These are phyloP conservation scores for Cladosporium sp. DNA, from an alignment of 2,329 filamentous ascomycete genomes.

Conservation along the genomic window DNA sequence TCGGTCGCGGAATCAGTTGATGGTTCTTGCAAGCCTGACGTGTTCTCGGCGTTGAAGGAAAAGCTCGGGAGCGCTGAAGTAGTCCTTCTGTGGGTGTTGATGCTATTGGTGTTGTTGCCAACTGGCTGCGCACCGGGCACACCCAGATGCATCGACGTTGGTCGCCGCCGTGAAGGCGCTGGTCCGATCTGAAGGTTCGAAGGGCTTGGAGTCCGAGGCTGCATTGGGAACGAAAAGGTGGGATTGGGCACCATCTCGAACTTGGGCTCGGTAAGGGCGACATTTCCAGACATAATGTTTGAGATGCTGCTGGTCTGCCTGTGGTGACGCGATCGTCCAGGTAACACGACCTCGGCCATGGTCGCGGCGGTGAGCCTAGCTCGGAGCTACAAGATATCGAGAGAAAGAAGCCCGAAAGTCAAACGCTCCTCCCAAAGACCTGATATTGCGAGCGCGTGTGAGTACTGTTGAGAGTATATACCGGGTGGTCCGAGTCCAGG, in stretches of 20 bases:
- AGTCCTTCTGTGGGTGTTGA: slow-evolving; percentile 41
- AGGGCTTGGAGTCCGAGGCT: slow-evolving; percentile 33
- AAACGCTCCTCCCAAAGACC: neutral
- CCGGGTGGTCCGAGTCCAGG: neutral
- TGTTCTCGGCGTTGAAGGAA: slow-evolving; percentile 49
- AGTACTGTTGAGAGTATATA: neutral
- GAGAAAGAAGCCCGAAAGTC: slow-evolving; percentile 10
- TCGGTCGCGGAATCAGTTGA: slow-evolving; percentile 41
- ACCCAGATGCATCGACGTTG: slow-evolving; percentile 37
- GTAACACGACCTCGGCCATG: slow-evolving; percentile 32
- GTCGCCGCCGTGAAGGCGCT: slow-evolving; percentile 26
- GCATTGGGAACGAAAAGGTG: slow-evolving; percentile 51
- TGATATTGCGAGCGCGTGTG: neutral
- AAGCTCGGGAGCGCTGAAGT: slow-evolving; percentile 49
- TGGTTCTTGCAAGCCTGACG: slow-evolving; percentile 36
- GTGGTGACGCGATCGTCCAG: slow-evolving; percentile 30
- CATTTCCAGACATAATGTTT: slow-evolving; percentile 36
- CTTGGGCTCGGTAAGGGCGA: slow-evolving; percentile 21
- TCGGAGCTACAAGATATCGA: neutral
- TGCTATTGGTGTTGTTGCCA: slow-evolving; percentile 31
- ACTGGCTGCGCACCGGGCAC: slow-evolving; percentile 39
- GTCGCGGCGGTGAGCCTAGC: slow-evolving; percentile 15
- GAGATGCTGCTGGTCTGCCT: slow-evolving; percentile 40
- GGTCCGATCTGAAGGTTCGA: slow-evolving; percentile 15
- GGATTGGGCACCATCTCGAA: slow-evolving; percentile 50